Percentiles rank a stretch among this genome's conserved stretches.
phyloP scores from a whole-genome alignment of 2,329 filamentous ascomycete genomes.

The Colletotrichum sp. region DNA sequence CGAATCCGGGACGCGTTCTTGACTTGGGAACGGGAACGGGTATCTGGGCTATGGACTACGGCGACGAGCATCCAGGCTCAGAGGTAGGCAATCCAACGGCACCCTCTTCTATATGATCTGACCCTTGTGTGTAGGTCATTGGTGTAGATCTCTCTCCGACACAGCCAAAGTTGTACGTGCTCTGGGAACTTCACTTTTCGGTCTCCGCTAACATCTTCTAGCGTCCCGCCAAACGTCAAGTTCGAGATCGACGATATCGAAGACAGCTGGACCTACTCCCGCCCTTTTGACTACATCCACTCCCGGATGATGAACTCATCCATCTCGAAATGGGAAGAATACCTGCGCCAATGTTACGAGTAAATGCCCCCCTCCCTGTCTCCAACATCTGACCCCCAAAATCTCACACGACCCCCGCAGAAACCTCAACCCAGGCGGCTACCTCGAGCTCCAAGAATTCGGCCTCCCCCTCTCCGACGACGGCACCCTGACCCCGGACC shows the following conservation, averaged over 20 bases:
- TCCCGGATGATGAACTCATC: slow-evolving; percentile 59
- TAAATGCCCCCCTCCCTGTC: slow-evolving; percentile 33
- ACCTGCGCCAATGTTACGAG: slow-evolving; percentile 52
- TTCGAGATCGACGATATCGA: slow-evolving; percentile 45
- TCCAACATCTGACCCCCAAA: slow-evolving; percentile 34
- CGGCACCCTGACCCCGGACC: slow-evolving; percentile 5
- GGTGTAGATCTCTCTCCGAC: slow-evolving; percentile 45
- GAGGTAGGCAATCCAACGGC: slow-evolving; percentile 18
- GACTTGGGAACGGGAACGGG: slow-evolving; percentile 34
- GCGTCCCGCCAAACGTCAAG: slow-evolving; percentile 43
- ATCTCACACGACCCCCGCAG: slow-evolving; percentile 35
- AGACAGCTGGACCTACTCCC: slow-evolving; percentile 29
- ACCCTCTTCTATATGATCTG: background rate
- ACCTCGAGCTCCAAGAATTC: slow-evolving; percentile 19
- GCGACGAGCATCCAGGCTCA: slow-evolving; percentile 39
- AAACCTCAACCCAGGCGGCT: slow-evolving; percentile 14
- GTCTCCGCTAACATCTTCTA: slow-evolving; percentile 12
- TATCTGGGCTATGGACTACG: slow-evolving; percentile 45
- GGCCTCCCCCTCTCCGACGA: slow-evolving; percentile 17
- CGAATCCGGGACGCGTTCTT: slow-evolving; percentile 23
- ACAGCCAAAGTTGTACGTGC: slow-evolving; percentile 40
- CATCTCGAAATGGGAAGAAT: slow-evolving; percentile 57
- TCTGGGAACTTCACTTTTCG: background rate
- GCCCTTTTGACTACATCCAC: slow-evolving; percentile 64
- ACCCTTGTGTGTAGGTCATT: slow-evolving; percentile 26